Percentiles rank a stretch among this genome's conserved stretches.
These are phyloP conservation scores for Talaromyces borbonicus DNA, from an alignment of 495 filamentous ascomycete genomes.

Conservation along the genomic window DNA sequence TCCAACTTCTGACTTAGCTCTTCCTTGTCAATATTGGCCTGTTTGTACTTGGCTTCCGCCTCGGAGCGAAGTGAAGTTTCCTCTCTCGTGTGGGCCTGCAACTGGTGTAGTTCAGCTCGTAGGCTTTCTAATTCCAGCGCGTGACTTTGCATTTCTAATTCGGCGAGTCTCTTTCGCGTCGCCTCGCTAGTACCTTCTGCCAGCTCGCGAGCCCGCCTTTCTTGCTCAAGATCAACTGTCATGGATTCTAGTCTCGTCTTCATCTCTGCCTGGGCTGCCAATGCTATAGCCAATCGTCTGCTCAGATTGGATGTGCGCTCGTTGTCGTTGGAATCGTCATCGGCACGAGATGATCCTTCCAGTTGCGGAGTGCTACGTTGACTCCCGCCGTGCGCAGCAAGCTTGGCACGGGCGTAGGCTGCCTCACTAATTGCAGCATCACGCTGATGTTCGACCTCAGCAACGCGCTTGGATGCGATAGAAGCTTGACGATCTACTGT, in stretches of 20 bases:
- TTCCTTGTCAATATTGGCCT: conserved; percentile 73
- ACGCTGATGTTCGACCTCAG: conserved; percentile 84
- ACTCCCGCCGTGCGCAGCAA: conserved; percentile 73
- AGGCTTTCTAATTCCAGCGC: conserved; percentile 75
- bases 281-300: conserved; percentile 68
- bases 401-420: conserved; percentile 85
- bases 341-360: conserved; percentile 47
- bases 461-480: conserved; percentile 76
- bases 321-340: conserved; percentile 39
- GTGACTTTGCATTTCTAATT: conserved; percentile 78
- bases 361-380: conserved; percentile 60
- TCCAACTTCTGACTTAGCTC: conserved; percentile 63
- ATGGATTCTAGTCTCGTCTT: conserved; percentile 58
- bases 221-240: conserved; percentile 61
- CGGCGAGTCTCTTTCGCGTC: conserved; percentile 69
- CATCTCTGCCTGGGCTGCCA: conserved; percentile 69
- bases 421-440: conserved; percentile 89
- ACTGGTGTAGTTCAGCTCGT: conserved; percentile 71
- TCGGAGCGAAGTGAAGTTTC: conserved; percentile 67
- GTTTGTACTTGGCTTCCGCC: conserved; percentile 58
- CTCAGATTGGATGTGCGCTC: conserved; percentile 71
- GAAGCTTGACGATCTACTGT: conserved; percentile 80
- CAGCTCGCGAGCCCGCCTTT: conserved; percentile 66
- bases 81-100: conserved; percentile 64
- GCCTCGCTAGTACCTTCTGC: conserved; percentile 83